Percentiles rank a stretch among this genome's conserved stretches.
These are phyloP conservation scores for Nidularia sp. DNA, from an alignment of 768 basidiomycete species.

Conservation along the genomic window DNA sequence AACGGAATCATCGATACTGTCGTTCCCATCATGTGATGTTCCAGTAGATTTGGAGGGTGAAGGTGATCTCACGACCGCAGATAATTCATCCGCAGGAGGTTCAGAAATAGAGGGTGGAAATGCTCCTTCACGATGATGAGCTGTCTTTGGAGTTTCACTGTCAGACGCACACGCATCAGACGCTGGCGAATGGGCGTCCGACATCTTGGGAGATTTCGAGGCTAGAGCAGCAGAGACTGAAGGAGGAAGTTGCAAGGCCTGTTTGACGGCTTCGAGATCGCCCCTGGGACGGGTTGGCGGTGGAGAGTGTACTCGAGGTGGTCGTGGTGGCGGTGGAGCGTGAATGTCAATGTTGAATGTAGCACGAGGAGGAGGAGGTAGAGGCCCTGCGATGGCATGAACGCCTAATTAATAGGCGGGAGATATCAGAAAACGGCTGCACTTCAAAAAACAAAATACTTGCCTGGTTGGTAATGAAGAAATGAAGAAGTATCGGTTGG, in stretches of 20 bases:
- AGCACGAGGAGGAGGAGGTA: slow-evolving; percentile 66
- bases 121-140: slow-evolving; percentile 61
- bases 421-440: not conserved
- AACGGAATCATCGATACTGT: too few relatives aligned
- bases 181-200: slow-evolving; percentile 5
- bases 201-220: slow-evolving; percentile 19
- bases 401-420: slow-evolving; percentile 32
- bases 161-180: slow-evolving; percentile 2
- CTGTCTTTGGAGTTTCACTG: slow-evolving; percentile 17
- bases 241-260: slow-evolving; percentile 54
- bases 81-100: slow-evolving; percentile 5
- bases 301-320: slow-evolving; percentile 60
- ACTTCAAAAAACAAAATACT: slow-evolving; percentile 7
- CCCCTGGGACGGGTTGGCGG: slow-evolving; percentile 33
- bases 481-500: slow-evolving; percentile 32
- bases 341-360: slow-evolving; percentile 41
- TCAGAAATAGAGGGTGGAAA: slow-evolving; percentile 40
- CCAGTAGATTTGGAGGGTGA: too few relatives aligned
- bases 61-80: too few relatives aligned
- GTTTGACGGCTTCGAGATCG: slow-evolving; percentile 56
- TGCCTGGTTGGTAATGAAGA: slow-evolving; percentile 61
- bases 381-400: slow-evolving; percentile 69
- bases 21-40: too few relatives aligned
- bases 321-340: slow-evolving; percentile 52
- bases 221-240: slow-evolving; percentile 47